Evolutionary conservation across 768 basidiomycete genomes (phyloP).

Genomic region (Suillus plorans): DNA sequence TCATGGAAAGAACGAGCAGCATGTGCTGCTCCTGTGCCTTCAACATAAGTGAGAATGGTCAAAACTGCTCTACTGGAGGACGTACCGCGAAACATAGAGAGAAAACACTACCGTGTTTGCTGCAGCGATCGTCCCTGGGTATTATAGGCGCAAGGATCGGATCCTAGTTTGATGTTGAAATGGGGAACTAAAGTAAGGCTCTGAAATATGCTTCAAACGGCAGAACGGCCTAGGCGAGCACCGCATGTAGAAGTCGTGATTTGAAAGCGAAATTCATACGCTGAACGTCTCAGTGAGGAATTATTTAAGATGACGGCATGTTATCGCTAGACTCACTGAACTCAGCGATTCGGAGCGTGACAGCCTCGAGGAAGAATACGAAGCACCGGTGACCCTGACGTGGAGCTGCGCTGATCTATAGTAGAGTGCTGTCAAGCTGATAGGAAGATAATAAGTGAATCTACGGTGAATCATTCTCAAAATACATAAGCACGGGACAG

Average conservation of each 20-base stretch:
- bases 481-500: conserved; percentile 36
- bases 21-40: conserved; percentile 8
- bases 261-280: conserved; percentile 32
- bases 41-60: conserved; percentile 11
- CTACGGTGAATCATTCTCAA: conserved; percentile 34
- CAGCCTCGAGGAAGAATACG: conserved; percentile 34
- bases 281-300: conserved; percentile 29
- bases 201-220: conserved; percentile 34
- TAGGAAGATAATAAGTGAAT: conserved; percentile 10
- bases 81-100: conserved; percentile 33
- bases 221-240: conserved; percentile 36
- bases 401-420: background rate
- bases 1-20: conserved; percentile 28
- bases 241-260: conserved; percentile 28
- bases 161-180: conserved; percentile 3
- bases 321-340: conserved; percentile 23
- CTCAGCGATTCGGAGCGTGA: conserved; percentile 38
- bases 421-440: background rate
- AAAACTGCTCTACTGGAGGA: conserved; percentile 21
- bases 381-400: conserved; percentile 28
- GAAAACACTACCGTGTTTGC: background rate
- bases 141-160: conserved; percentile 1
- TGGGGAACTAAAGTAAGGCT: conserved; percentile 10
- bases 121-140: background rate
- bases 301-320: conserved; percentile 31